Evolutionary conservation across 2,329 filamentous ascomycete genomes (phyloP).

Genomic region (Dendryphion nanum): DNA sequence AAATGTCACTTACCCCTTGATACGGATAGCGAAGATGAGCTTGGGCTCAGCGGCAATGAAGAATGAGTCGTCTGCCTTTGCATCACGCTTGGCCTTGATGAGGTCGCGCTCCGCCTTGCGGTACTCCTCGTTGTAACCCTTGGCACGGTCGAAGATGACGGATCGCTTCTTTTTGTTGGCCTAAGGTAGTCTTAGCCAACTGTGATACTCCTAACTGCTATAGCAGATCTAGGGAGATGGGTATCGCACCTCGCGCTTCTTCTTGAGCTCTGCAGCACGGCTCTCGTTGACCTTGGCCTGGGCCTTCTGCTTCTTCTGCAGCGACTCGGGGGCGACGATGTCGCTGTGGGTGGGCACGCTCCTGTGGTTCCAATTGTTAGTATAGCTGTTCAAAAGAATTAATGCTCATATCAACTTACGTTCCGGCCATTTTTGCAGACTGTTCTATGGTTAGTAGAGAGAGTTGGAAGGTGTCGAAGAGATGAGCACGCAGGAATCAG

Average conservation of each 20-base stretch:
- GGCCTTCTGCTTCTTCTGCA: conserved; percentile 99
- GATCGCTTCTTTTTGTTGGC: conserved; percentile 98
- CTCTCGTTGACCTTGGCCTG: conserved; percentile 98
- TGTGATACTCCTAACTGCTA: conserved; percentile 37
- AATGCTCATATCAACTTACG: conserved; percentile 20
- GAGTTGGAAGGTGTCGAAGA: conserved; percentile 14
- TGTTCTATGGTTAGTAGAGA: conserved; percentile 20
- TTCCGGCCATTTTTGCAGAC: conserved; percentile 35
- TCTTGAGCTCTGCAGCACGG: conserved; percentile 73
- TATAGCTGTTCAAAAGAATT: background rate
- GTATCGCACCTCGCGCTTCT: conserved; percentile 94
- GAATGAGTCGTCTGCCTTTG: conserved; percentile 91
- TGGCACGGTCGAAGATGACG: conserved; percentile 99
- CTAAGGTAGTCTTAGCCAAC: conserved; percentile 56
- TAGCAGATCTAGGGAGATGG: conserved; percentile 34
- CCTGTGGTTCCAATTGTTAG: conserved; percentile 46
- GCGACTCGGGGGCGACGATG: conserved; percentile 96
- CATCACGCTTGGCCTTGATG: conserved; percentile 85
- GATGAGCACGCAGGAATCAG: no score
- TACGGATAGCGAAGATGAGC: conserved; percentile 97
- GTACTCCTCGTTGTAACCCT: conserved; percentile 99
- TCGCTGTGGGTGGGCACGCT: conserved; percentile 92
- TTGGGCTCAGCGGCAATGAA: conserved; percentile 95
- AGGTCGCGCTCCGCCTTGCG: conserved; percentile 95
- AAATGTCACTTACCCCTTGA: conserved; percentile 74